phyloP scores from a whole-genome alignment of 2,329 filamentous ascomycete species.

The Elsinoe perseae region DNA sequence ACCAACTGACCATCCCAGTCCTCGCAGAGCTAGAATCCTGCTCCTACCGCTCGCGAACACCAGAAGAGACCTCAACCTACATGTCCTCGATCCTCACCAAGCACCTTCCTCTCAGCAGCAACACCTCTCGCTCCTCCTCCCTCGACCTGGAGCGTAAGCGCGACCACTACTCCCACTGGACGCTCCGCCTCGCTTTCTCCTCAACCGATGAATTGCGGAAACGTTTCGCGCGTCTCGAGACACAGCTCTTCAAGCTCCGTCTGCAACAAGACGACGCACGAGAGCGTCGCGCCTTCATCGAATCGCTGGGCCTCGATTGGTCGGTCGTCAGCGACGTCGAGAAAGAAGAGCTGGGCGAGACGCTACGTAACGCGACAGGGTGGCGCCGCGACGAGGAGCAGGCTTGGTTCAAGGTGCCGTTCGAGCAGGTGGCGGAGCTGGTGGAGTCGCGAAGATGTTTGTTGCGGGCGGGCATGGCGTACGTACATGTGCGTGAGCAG shows the following conservation, averaged over 20 bases:
- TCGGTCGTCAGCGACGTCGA: conserved; percentile 75
- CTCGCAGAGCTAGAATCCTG: conserved; percentile 87
- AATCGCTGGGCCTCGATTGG: conserved; percentile 72
- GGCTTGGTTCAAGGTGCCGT: conserved; percentile 93
- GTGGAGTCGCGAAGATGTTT: conserved; percentile 73
- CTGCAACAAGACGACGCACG: conserved; percentile 66
- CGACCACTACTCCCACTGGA: conserved; percentile 97
- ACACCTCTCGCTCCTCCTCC: conserved; percentile 53
- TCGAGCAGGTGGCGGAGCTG: conserved; percentile 84
- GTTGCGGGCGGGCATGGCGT: conserved; percentile 74
- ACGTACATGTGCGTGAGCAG: conserved; percentile 81
- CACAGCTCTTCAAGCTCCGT: conserved; percentile 77
- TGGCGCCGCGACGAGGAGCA: conserved; percentile 60
- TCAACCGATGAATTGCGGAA: conserved; percentile 82
- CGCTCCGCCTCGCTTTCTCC: conserved; percentile 84
- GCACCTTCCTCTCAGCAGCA: conserved; percentile 71
- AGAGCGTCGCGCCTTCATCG: conserved; percentile 70
- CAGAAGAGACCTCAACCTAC: conserved; percentile 71
- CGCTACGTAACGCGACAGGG: conserved; percentile 53
- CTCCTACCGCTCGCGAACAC: conserved; percentile 82
- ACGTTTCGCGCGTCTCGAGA: conserved; percentile 79
- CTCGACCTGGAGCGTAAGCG: conserved; percentile 72
- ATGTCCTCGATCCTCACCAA: conserved; percentile 85
- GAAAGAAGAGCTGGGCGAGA: conserved; percentile 56
- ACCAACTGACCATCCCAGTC: conserved; percentile 42